Evolutionary conservation across 2,329 filamentous ascomycete species (phyloP).

Genomic region (Lasiodiplodia sp.): DNA sequence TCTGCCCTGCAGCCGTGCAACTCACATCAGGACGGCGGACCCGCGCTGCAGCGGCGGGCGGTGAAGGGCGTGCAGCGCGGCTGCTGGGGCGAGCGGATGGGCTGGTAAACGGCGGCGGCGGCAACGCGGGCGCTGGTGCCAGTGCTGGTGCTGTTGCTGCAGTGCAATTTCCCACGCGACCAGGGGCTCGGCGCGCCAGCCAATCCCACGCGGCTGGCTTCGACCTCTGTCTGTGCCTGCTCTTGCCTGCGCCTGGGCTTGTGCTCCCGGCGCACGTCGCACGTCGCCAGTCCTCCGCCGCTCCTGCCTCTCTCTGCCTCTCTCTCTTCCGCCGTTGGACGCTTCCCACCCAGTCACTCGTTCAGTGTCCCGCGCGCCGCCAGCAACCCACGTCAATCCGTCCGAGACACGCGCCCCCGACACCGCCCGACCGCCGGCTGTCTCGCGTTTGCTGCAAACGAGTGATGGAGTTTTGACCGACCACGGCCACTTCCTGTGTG

Average conservation of each 20-base stretch:
- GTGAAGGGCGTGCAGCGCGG: background rate
- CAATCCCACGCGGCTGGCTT: slow-evolving; percentile 13
- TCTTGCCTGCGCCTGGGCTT: background rate
- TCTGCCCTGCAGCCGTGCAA: background rate
- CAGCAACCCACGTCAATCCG: background rate
- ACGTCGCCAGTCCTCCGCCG: slow-evolving; percentile 8
- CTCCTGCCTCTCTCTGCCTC: slow-evolving; percentile 20
- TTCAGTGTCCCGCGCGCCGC: slow-evolving; percentile 16
- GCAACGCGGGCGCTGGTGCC: background rate
- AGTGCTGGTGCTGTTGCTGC: background rate
- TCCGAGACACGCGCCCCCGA: background rate
- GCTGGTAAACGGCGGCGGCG: background rate
- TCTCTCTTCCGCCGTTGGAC: slow-evolving; percentile 20
- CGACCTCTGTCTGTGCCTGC: background rate
- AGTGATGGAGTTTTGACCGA: slow-evolving; percentile 23
- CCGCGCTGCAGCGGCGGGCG: background rate
- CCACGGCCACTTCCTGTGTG: slow-evolving; percentile 19
- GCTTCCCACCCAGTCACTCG: slow-evolving; percentile 26
- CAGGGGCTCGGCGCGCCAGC: slow-evolving; percentile 20
- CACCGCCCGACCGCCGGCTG: slow-evolving; percentile 8
- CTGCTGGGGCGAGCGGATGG: background rate
- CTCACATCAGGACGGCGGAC: background rate
- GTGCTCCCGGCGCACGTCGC: background rate
- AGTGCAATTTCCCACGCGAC: slow-evolving; percentile 28
- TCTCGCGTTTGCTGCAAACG: slow-evolving; percentile 8